Evolutionary conservation across 2,329 filamentous ascomycete species (phyloP).

Genomic region (Nemania sp.): DNA sequence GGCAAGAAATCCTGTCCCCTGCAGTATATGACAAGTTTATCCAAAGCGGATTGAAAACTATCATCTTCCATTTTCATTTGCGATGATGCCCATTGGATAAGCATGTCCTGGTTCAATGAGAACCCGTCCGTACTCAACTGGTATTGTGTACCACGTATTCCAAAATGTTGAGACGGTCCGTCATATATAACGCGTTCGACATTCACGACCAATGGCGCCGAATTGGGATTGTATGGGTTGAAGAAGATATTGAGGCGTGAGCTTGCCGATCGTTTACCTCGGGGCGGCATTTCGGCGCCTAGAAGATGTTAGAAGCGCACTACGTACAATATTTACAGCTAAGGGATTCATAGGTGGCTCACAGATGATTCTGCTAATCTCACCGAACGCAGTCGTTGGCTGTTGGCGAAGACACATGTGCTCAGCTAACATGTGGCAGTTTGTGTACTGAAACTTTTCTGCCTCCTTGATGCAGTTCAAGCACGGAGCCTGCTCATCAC

Average conservation of each 20-base stretch:
- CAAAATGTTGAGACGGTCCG: constrained; percentile 14
- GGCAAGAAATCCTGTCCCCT: constrained; percentile 38
- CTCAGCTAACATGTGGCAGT: constrained; percentile 42
- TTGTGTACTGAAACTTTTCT: constrained; percentile 33
- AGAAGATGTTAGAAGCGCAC: constrained; percentile 18
- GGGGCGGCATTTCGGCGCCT: constrained; percentile 36
- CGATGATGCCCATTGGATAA: constrained; percentile 44
- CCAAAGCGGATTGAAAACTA: constrained; percentile 47
- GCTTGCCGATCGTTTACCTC: constrained; percentile 25
- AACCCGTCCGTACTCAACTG: constrained; percentile 25
- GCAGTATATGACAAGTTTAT: constrained; percentile 43
- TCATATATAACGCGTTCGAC: constrained; percentile 34
- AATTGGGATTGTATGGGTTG: constrained; percentile 25
- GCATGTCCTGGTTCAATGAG: constrained; percentile 32
- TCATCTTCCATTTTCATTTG: constrained; percentile 42
- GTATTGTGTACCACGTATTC: constrained; percentile 29
- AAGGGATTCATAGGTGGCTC: constrained; percentile 17
- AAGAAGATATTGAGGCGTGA: constrained; percentile 39
- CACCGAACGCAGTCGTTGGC: constrained; percentile 42
- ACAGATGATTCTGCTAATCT: constrained; percentile 44
- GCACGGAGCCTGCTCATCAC: constrained; percentile 56
- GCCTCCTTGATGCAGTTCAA: constrained; percentile 46
- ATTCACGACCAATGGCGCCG: constrained; percentile 34
- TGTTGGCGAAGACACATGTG: constrained; percentile 47
- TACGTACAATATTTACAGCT: neutral